Evolutionary conservation across 2,329 filamentous ascomycete species (phyloP).

Genomic region (Fulvia fulva): DNA sequence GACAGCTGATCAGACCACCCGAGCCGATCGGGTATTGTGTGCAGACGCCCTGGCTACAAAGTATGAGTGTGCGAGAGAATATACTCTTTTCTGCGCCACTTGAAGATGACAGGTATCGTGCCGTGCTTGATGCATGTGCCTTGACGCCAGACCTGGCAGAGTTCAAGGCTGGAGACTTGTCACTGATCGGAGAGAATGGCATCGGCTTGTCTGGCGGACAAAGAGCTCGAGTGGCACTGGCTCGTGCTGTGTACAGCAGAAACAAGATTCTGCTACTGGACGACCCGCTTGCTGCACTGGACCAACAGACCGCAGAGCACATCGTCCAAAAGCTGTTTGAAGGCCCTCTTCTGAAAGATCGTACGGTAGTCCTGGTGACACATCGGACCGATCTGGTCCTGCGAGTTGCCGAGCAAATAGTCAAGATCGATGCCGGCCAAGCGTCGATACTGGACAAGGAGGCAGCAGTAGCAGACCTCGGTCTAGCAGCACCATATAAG

Average conservation of each 20-base stretch:
- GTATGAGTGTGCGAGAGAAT: slow-evolving; percentile 66
- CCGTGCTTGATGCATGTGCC: slow-evolving; percentile 64
- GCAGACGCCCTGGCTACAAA: slow-evolving; percentile 65
- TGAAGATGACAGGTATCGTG: slow-evolving; percentile 64
- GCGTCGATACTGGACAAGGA: slow-evolving; percentile 37
- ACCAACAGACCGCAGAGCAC: slow-evolving; percentile 60
- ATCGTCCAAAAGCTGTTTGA: slow-evolving; percentile 57
- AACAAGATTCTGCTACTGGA: slow-evolving; percentile 46
- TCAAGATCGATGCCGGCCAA: slow-evolving; percentile 63
- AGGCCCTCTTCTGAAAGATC: slow-evolving; percentile 51
- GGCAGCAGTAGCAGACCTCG: slow-evolving; percentile 9
- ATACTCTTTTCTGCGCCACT: slow-evolving; percentile 63
- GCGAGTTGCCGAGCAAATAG: slow-evolving; percentile 66
- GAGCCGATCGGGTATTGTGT: slow-evolving; percentile 61
- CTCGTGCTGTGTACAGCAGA: slow-evolving; percentile 45
- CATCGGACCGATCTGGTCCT: slow-evolving; percentile 68
- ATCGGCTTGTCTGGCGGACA: slow-evolving; percentile 48
- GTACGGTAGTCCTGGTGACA: slow-evolving; percentile 58
- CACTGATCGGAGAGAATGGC: slow-evolving; percentile 45
- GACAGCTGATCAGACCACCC: slow-evolving; percentile 50
- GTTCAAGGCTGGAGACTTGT: slow-evolving; percentile 62
- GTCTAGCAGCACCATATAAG: not conserved
- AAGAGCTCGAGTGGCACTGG: slow-evolving; percentile 45
- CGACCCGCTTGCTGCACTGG: slow-evolving; percentile 46
- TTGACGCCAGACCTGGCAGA: slow-evolving; percentile 58